Percentiles rank a stretch among this genome's conserved stretches.
Conservation (phyloP, 2,329 filamentous ascomycete species). For the Epichloe scottii region DNA sequence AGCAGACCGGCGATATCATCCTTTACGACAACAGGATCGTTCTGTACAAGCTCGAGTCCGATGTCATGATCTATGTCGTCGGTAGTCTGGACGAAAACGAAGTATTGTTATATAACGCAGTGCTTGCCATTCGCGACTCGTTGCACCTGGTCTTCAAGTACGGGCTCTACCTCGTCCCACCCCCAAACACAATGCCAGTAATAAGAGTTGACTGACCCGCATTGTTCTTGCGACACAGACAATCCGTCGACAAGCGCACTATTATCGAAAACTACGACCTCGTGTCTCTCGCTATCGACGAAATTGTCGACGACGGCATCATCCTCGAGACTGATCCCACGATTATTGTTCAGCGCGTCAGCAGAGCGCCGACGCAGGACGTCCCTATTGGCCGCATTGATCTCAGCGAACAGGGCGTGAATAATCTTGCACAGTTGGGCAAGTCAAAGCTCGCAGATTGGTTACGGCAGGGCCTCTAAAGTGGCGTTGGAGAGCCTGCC, state of each 20-base stretch:
- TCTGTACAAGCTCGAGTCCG: constrained; percentile 94
- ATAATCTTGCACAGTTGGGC: constrained; percentile 88
- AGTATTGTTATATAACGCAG: constrained; percentile 87
- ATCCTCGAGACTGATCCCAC: constrained; percentile 96
- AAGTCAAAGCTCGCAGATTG: constrained; percentile 85
- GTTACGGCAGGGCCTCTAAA: constrained; percentile 69
- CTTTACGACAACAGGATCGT: constrained; percentile 95
- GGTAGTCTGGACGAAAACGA: constrained; percentile 91
- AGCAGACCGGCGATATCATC: constrained; percentile 91
- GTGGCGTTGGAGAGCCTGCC: not conserved
- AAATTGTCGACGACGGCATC: constrained; percentile 90
- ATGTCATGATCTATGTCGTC: constrained; percentile 92
- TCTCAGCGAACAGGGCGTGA: constrained; percentile 85
- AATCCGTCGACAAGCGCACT: constrained; percentile 93
- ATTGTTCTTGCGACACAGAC: constrained; percentile 37
- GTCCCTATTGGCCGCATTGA: constrained; percentile 89
- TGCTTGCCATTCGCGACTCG: constrained; percentile 80
- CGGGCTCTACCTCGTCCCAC: constrained; percentile 13
- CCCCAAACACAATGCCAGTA: not conserved
- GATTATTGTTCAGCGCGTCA: constrained; percentile 83
- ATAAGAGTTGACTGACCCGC: constrained; percentile 5
- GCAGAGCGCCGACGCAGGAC: constrained; percentile 82
- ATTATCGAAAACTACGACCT: constrained; percentile 98
- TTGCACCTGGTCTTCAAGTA: constrained; percentile 89
- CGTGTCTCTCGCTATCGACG: constrained; percentile 84